Evolutionary conservation across 805 yeast species (phyloP), one percentile per base, ranked within the genome.

Genomic region (Pichia deserticola): DNA sequence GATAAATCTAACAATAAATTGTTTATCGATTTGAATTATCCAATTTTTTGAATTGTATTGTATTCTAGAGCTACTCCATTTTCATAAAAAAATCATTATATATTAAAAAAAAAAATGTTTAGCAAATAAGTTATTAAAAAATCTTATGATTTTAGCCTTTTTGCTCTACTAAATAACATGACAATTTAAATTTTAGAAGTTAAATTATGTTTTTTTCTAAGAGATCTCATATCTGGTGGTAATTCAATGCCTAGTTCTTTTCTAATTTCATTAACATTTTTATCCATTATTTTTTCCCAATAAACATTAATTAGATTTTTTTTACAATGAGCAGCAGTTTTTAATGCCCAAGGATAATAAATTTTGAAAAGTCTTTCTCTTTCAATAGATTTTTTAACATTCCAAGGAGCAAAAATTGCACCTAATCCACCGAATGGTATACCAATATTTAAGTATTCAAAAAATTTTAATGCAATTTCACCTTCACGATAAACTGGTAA

Each of bases 371-470:
- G 73, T 45, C 90, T 71, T 49, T 75, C 68, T 51, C 82, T 79
- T 59, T 88, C 89, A 45, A 75, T 71, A 3, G 74, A 67, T 35
- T 48, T 53, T 49, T 78, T 81, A 51, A 92, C 74, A 53, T 90
- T 77, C 59, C 85, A 75, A 1, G 97, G 97, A 4, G 97, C 96
- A 55, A 89, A 77, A n/a, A 87, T 58, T 0, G 96, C 90, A 0
- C 97, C 97, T 45, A 93, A 64, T 0, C 96, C 96, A 4, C 97
- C 89, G 95, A 92, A 90, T 12, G 97, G 97, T 42, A 93, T 79
- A 5, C 95, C 95, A 51, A 92, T 77, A 64, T 93, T 92, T 61
- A 93, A 84, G 60, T 83, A 95, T 66, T 92, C 99, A 57, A 93
- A 81, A 11, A 89, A 85, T 66, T 93, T 93, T 20, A 93, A 84